Evolutionary conservation across 805 yeast genomes (phyloP), one percentile per base, ranked within the genome.

Genomic region (Peterozyma toletana): DNA sequence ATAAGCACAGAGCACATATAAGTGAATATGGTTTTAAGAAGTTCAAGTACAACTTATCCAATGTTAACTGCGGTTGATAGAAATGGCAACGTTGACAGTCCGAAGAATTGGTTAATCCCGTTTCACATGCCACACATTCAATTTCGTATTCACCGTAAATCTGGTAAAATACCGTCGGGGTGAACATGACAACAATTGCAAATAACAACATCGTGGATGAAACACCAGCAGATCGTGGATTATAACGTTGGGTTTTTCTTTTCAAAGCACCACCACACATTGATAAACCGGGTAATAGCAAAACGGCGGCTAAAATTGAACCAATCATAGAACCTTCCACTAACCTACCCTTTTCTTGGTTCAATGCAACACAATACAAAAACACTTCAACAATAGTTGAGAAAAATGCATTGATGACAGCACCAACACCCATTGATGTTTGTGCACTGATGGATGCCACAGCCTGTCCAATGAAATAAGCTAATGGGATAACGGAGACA

Each of bases 361-460:
- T 70, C 48, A 93, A 68, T 0, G 99, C 98, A 16, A 91, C 96
- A 62, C 96, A 83, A 60, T 93, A 93, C 40, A 91, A 67, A 60
- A 83, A 93, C 9, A 93, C 85, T 60, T 93, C 99, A 6, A 93
- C 98, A 40, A 93, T 75, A 0, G 99, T 90, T 1, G 98, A 90
- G 71, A 93, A 93, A 56, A 93, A 91, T 0, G 99, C 99, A 61
- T 93, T 93, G 54, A 93, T 89, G 0, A 90, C 96, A 1, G 99
- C 99, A 68, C 98, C 98, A 47, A 93, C 80, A 29, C 98, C 97
- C 99, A 93, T 93, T 0, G 97, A 90, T 0, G 97, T 87, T 66
- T 93, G 99, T 0, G 99, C 98, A 6, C 96, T 86, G 47, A 93
- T 93, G 2, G 98, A 90, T 0, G 99, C 99, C n/a, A 93, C 99